Conservation (phyloP, 768 basidiomycete species). For the Calvatia gigantea region DNA sequence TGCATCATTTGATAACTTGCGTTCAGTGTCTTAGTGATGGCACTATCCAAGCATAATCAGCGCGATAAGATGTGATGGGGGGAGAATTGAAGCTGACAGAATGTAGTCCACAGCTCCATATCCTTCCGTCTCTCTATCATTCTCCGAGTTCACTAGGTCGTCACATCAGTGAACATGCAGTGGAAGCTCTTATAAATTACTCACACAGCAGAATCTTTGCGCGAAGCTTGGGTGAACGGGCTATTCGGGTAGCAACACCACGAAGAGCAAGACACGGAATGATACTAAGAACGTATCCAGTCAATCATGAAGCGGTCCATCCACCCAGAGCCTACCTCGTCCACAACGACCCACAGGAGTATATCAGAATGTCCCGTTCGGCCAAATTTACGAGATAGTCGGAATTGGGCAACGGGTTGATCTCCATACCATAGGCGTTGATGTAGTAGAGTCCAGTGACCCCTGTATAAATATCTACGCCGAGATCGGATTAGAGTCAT, state of each 20-base stretch:
- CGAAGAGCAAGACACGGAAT: slow-evolving; percentile 88
- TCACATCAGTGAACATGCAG: slow-evolving; percentile 1
- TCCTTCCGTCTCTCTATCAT: slow-evolving; percentile 87
- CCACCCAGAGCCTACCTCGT: slow-evolving; percentile 56
- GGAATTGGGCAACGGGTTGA: slow-evolving; percentile 85
- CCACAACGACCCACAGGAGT: slow-evolving; percentile 94
- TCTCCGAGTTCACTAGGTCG: slow-evolving; percentile 72
- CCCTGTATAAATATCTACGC: neutral
- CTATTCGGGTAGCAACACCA: slow-evolving; percentile 76
- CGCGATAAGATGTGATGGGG: neutral
- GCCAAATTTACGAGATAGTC: slow-evolving; percentile 67
- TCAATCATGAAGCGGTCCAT: neutral
- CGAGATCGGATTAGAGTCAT: neutral
- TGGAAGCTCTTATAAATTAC: slow-evolving; percentile 21
- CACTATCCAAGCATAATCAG: slow-evolving; percentile 33
- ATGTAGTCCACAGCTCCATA: slow-evolving; percentile 87
- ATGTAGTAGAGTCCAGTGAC: slow-evolving; percentile 76
- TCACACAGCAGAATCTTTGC: slow-evolving; percentile 85
- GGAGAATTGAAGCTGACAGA: slow-evolving; percentile 40
- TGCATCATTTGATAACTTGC: slow-evolving; percentile 46
- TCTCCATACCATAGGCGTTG: slow-evolving; percentile 87
- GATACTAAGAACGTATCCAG: slow-evolving; percentile 45
- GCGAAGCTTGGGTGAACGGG: slow-evolving; percentile 62
- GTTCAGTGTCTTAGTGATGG: slow-evolving; percentile 71
- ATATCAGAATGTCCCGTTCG: slow-evolving; percentile 68